Conservation (phyloP, 805 yeast genomes). For the Teunomyces panamensis region DNA sequence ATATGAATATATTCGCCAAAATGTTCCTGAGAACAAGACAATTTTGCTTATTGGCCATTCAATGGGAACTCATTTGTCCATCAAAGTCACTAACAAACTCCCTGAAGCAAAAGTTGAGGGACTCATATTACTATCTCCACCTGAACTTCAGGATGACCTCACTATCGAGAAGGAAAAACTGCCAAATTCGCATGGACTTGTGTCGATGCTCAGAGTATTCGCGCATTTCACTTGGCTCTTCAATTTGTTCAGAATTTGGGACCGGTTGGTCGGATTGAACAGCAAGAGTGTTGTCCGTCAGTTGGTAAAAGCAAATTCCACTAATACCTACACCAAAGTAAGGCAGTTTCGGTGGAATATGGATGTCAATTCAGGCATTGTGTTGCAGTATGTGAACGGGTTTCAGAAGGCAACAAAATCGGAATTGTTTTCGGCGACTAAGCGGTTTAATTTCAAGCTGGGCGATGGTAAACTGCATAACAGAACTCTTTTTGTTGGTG, state of each 20-base stretch:
- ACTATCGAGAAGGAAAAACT: conserved; percentile 3
- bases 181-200: conserved; percentile 6
- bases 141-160: conserved; percentile 30
- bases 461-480: conserved; percentile 28
- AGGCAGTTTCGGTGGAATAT: conserved; percentile 71
- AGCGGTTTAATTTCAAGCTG: conserved; percentile 33
- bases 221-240: conserved; percentile 45
- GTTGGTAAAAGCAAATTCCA: conserved; percentile 22
- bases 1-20: conserved; percentile 32
- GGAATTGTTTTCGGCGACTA: conserved; percentile 44
- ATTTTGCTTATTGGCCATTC: conserved; percentile 65
- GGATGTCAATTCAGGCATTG: conserved; percentile 53
- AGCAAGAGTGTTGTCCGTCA: conserved; percentile 62
- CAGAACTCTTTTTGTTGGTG: conserved; percentile 58
- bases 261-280: conserved; percentile 59
- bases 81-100: conserved; percentile 41
- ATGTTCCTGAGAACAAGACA: conserved; percentile 39
- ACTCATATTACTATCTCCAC: conserved; percentile 49
- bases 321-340: conserved; percentile 39
- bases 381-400: conserved; percentile 53
- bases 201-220: conserved; percentile 26
- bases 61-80: conserved; percentile 61
- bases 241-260: conserved; percentile 53
- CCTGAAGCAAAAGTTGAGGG: conserved; percentile 44
- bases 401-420: conserved; percentile 40